Conservation (phyloP, 2,329 filamentous ascomycete species). For the Neonectria magnoliae region DNA sequence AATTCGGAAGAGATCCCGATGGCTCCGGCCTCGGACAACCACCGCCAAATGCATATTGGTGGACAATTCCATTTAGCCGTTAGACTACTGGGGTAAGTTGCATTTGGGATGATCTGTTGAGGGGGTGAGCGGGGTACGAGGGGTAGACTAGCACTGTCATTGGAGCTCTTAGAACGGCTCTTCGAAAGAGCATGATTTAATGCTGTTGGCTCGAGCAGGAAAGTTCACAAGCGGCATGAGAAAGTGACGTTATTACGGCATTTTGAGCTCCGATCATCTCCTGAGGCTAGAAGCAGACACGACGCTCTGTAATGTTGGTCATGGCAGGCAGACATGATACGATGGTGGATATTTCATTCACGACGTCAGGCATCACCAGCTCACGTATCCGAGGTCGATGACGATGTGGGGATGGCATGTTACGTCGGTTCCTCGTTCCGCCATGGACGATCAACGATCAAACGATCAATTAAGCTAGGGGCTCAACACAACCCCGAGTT, state of each 20-base stretch:
- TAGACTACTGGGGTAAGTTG: background rate
- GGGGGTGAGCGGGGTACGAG: background rate
- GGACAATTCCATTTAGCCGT: slow-evolving; percentile 37
- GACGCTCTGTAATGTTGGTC: background rate
- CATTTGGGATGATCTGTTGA: slow-evolving; percentile 8
- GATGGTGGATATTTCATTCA: background rate
- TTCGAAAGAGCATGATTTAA: background rate
- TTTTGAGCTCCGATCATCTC: background rate
- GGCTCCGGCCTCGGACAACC: background rate
- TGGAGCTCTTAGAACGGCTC: background rate
- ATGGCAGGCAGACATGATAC: background rate
- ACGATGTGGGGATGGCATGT: background rate
- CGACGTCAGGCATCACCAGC: background rate
- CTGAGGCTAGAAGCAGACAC: background rate
- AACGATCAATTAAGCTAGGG: background rate
- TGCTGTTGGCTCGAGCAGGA: background rate
- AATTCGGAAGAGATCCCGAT: slow-evolving; percentile 25
- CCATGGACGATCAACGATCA: background rate
- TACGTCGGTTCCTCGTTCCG: background rate
- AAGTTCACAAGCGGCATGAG: background rate
- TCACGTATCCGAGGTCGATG: background rate
- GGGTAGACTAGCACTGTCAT: background rate
- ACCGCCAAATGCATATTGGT: slow-evolving; percentile 27
- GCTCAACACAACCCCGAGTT: background rate
- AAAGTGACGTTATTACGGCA: background rate